Evolutionary conservation across 805 yeast genomes (phyloP).

Genomic region (Zygosaccharomyces bisporus): DNA sequence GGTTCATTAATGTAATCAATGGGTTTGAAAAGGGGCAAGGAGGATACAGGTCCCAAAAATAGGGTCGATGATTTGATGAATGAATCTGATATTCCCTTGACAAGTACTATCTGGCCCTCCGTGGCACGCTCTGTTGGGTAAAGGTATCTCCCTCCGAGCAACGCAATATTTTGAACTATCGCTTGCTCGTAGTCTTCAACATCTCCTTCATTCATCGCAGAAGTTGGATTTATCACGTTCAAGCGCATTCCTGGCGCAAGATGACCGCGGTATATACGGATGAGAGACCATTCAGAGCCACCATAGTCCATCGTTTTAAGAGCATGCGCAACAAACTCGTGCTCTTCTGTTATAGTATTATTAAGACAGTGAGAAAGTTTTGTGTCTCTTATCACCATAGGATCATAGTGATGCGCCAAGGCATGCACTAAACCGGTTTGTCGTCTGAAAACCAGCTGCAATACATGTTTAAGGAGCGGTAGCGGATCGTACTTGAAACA

Average conservation of each 20-base stretch:
- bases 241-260: conserved; percentile 47
- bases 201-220: conserved; percentile 31
- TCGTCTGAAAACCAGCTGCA: conserved; percentile 50
- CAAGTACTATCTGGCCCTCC: conserved; percentile 65
- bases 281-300: conserved; percentile 51
- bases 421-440: conserved; percentile 52
- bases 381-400: conserved; percentile 34
- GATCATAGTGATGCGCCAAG: conserved; percentile 21
- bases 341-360: conserved; percentile 2
- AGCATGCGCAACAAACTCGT: conserved; percentile 43
- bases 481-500: conserved; percentile 52
- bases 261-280: conserved; percentile 60
- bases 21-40: conserved; percentile 24
- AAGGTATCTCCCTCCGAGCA: conserved; percentile 71
- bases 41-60: conserved; percentile 26
- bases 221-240: conserved; percentile 46
- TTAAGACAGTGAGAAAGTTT: conserved; percentile 17
- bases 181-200: conserved; percentile 44
- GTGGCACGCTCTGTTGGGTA: conserved; percentile 50
- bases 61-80: conserved; percentile 63
- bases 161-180: conserved; percentile 41
- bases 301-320: conserved; percentile 58
- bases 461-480: conserved; percentile 52
- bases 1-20: conserved; percentile 49
- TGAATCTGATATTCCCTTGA: conserved; percentile 58